Conservation (phyloP, 805 yeast species). For the Candida gorgasii region DNA sequence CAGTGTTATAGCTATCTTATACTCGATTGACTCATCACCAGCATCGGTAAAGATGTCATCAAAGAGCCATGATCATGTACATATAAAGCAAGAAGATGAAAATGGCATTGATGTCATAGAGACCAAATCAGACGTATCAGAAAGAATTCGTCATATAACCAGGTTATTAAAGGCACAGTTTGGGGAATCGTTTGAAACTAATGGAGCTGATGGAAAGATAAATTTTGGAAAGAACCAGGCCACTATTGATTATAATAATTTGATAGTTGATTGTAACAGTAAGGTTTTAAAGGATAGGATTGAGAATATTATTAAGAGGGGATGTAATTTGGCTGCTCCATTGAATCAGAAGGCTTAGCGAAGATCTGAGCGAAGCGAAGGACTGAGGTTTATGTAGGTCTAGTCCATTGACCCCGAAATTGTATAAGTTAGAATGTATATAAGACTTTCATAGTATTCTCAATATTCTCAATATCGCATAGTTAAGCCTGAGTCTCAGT, state of each 20-base stretch:
- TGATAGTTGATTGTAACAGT: conserved; percentile 70
- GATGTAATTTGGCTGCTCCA: conserved; percentile 82
- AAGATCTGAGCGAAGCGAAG: too few relatives aligned
- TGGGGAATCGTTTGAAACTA: conserved; percentile 65
- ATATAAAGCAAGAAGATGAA: conserved; percentile 11
- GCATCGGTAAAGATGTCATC: conserved; percentile 90
- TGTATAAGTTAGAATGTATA: not conserved
- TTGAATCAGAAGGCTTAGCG: conserved; percentile 48
- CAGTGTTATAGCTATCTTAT: conserved; percentile 82
- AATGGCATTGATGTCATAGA: conserved; percentile 23
- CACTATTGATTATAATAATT: conserved; percentile 57
- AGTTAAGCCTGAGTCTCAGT: too few relatives aligned
- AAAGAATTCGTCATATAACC: conserved; percentile 50
- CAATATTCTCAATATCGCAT: too few relatives aligned
- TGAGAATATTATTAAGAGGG: conserved; percentile 75
- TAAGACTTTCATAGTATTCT: too few relatives aligned
- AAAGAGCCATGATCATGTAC: conserved; percentile 40
- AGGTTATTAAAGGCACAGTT: conserved; percentile 79
- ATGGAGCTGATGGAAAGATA: conserved; percentile 48
- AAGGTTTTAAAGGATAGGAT: conserved; percentile 80
- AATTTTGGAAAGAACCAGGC: conserved; percentile 79
- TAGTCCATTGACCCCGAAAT: too few relatives aligned
- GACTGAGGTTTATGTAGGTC: too few relatives aligned
- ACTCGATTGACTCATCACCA: conserved; percentile 92
- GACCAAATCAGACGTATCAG: conserved; percentile 27